Conservation (phyloP, 2,329 filamentous ascomycete genomes). For the Metarhizium rileyi region DNA sequence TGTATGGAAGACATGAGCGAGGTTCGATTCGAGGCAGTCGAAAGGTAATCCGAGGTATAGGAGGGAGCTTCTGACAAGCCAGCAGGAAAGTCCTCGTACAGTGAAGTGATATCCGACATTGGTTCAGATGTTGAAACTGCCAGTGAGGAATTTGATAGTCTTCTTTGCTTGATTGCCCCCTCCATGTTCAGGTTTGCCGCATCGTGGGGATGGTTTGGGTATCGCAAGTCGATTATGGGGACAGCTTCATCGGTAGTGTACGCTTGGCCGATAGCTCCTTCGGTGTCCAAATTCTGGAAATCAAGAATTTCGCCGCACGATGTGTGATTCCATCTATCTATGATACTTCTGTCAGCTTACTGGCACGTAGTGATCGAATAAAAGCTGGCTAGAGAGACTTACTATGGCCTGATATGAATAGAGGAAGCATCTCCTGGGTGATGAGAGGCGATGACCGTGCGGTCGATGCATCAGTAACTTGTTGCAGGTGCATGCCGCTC, state of each 20-base stretch:
- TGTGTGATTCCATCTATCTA: constrained; percentile 40
- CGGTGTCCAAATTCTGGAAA: constrained; percentile 43
- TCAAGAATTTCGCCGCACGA: constrained; percentile 47
- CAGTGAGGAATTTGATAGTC: constrained; percentile 65
- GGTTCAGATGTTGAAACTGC: constrained; percentile 59
- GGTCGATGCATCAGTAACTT: background rate
- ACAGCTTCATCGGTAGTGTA: constrained; percentile 54
- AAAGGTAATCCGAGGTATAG: constrained; percentile 57
- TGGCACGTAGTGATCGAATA: background rate
- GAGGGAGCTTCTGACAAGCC: constrained; percentile 57
- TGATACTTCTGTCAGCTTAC: background rate
- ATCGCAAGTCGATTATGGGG: constrained; percentile 51
- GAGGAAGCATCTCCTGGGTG: constrained; percentile 5
- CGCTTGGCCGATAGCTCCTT: constrained; percentile 52
- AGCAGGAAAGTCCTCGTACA: constrained; percentile 62
- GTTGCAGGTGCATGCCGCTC: constrained; percentile 3
- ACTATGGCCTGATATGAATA: constrained; percentile 5
- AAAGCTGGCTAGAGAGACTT: background rate
- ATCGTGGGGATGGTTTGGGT: constrained; percentile 36
- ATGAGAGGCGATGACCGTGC: constrained; percentile 11
- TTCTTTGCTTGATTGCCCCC: constrained; percentile 43
- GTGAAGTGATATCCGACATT: constrained; percentile 57
- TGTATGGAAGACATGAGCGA: constrained; percentile 63
- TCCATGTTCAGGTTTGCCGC: constrained; percentile 41
- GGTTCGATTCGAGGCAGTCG: constrained; percentile 51